A percentile compares a stretch with the other conserved stretches of the same genome.
phyloP scores from a whole-genome alignment of 148 eudicot genomes.

The Agrostemma githago region DNA sequence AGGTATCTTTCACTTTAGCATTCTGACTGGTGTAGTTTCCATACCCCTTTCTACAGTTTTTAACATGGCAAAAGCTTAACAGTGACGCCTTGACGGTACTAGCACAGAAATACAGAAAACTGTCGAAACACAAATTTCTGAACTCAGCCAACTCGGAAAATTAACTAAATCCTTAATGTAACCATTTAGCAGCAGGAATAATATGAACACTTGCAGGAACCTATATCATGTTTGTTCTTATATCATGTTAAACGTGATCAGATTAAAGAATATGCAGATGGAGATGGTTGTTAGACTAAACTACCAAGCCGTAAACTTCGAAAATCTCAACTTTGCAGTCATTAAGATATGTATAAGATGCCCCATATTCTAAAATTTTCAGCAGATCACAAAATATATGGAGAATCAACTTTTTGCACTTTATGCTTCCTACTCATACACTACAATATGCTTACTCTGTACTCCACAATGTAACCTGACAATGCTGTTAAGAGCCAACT shows the following conservation, averaged over 20 bases:
- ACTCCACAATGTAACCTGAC: constrained; percentile 22
- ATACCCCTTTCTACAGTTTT: constrained; percentile 1
- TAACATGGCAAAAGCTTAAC: not conserved
- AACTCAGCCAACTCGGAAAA: not conserved
- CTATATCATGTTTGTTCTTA: not conserved
- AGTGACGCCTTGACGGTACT: not conserved
- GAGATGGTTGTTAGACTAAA: constrained; percentile 3
- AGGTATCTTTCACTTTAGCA: not conserved
- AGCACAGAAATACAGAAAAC: not conserved
- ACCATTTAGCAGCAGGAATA: not conserved
- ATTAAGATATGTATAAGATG: not conserved
- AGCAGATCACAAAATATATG: constrained; percentile 13
- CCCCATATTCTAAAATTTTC: not conserved
- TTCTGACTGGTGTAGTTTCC: not conserved
- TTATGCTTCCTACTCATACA: constrained; percentile 26
- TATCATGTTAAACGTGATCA: constrained; percentile 7
- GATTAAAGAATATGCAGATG: not conserved
- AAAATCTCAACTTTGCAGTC: constrained; percentile 4
- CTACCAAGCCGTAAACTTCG: not conserved
- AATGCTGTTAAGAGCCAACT: constrained; percentile 19
- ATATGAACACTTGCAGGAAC: constrained; percentile 1
- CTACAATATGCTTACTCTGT: constrained; percentile 27
- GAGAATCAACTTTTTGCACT: constrained; percentile 20
- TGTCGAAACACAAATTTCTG: not conserved
- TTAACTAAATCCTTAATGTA: not conserved